These are phyloP conservation scores for Vitis amurensis DNA, from an alignment of 164 flowering plant genomes.

Conservation along the genomic window DNA sequence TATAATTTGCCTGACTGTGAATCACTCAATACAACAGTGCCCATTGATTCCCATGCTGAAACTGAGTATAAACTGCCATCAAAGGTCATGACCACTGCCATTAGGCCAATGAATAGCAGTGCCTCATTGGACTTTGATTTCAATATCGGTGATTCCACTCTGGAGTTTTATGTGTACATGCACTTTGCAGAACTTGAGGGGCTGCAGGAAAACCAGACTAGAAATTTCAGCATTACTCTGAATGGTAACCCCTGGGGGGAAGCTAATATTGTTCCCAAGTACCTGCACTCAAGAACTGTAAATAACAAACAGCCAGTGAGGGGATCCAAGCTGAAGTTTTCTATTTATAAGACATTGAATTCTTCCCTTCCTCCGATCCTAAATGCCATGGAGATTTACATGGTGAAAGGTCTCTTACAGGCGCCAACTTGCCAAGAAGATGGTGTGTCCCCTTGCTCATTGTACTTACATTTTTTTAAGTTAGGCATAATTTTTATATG, in stretches of 20 bases:
- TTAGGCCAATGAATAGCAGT: constrained; percentile 1
- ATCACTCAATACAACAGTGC: constrained; percentile 3
- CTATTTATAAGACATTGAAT: background rate
- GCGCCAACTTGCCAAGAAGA: constrained; percentile 13
- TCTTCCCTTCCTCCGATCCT: constrained; percentile 25
- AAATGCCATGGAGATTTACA: constrained; percentile 24
- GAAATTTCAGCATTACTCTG: constrained; percentile 3
- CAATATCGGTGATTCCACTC: background rate
- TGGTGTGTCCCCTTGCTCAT: constrained; percentile 10
- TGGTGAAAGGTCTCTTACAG: background rate
- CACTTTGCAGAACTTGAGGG: constrained; percentile 24
- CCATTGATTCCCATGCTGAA: constrained; percentile 1
- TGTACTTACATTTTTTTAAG: too few relatives aligned
- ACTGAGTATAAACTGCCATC: constrained; percentile 13
- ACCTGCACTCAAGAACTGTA: background rate
- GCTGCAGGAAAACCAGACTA: constrained; percentile 8
- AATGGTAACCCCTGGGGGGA: background rate
- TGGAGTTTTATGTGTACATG: constrained; percentile 16
- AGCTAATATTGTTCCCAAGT: background rate
- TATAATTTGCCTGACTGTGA: background rate
- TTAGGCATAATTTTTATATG: too few relatives aligned
- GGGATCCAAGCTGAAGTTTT: background rate
- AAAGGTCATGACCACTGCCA: constrained; percentile 19
- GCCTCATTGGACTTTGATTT: constrained; percentile 8
- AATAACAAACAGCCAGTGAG: background rate